Evolutionary conservation across 2,329 filamentous ascomycete genomes (phyloP).

Genomic region (Botrytis tulipae): DNA sequence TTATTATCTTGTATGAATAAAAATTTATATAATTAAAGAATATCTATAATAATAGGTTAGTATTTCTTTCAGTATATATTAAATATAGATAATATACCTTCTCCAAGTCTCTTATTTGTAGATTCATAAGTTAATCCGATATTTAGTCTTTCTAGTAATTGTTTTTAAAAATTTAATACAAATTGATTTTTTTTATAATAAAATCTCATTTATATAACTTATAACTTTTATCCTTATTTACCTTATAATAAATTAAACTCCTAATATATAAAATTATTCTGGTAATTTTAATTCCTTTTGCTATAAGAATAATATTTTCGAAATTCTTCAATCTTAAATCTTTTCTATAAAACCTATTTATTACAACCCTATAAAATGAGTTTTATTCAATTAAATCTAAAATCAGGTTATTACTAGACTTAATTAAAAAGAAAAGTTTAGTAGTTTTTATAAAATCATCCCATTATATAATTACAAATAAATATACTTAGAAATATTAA

Average conservation of each 20-base stretch:
- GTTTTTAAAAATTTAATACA: slow-evolving; percentile 16
- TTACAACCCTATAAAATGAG: background rate
- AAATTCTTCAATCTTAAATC: slow-evolving; percentile 23
- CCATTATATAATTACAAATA: slow-evolving; percentile 23
- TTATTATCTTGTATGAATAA: background rate
- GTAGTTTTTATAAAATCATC: slow-evolving; percentile 13
- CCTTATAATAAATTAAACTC: background rate
- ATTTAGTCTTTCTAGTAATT: slow-evolving; percentile 20
- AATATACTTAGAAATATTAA: slow-evolving; percentile 16
- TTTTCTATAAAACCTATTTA: slow-evolving; percentile 27
- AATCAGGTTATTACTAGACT: slow-evolving; percentile 13
- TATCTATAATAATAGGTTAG: background rate
- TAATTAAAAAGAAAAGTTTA: slow-evolving; percentile 21
- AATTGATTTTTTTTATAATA: slow-evolving; percentile 17
- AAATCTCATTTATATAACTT: background rate
- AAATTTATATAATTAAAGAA: background rate
- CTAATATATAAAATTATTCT: slow-evolving; percentile 26
- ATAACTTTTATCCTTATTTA: slow-evolving; percentile 2
- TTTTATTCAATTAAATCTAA: background rate
- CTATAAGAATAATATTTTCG: slow-evolving; percentile 27
- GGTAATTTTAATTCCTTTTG: slow-evolving; percentile 28
- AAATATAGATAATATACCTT: background rate
- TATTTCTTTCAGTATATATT: background rate
- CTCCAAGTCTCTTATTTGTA: slow-evolving; percentile 2
- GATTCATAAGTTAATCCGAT: background rate